Evolutionary conservation across 768 basidiomycete species (phyloP).

Genomic region (Boletus rex-veris): DNA sequence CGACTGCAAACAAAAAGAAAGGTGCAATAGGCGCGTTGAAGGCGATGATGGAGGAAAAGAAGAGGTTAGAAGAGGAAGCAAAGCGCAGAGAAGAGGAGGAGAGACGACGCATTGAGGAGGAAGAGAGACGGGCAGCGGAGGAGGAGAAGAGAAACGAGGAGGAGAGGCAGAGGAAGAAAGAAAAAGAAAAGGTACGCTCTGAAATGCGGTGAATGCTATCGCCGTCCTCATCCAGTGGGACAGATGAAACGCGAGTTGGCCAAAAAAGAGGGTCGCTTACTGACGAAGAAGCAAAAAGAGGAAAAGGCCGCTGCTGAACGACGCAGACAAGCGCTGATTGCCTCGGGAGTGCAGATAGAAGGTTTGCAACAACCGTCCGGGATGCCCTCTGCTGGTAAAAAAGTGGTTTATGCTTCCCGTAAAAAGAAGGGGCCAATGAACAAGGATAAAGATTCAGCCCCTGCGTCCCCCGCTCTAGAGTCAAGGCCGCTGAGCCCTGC

Average conservation of each 20-base stretch:
- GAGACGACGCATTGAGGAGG: constrained; percentile 79
- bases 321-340: constrained; percentile 84
- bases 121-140: constrained; percentile 75
- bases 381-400: constrained; percentile 49
- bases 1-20: constrained; percentile 62
- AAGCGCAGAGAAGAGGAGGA: constrained; percentile 72
- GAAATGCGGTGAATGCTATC: not conserved
- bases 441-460: constrained; percentile 38
- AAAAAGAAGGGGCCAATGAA: constrained; percentile 67
- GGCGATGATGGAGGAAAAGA: constrained; percentile 92
- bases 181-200: constrained; percentile 73
- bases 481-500: constrained; percentile 49
- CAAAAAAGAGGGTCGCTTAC: constrained; percentile 89
- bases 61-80: constrained; percentile 82
- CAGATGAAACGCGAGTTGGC: constrained; percentile 86
- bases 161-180: constrained; percentile 79
- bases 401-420: constrained; percentile 77
- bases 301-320: constrained; percentile 89
- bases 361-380: constrained; percentile 66
- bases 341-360: constrained; percentile 86
- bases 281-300: constrained; percentile 98
- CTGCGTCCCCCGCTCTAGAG: constrained; percentile 47
- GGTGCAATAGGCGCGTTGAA: constrained; percentile 78
- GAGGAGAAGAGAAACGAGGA: constrained; percentile 76
- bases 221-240: not conserved